A percentile compares a stretch with the other conserved stretches of the same genome.
phyloP scores from a whole-genome alignment of 2,329 filamentous ascomycete species.

The Aspergillus pseudoviridinutans region DNA sequence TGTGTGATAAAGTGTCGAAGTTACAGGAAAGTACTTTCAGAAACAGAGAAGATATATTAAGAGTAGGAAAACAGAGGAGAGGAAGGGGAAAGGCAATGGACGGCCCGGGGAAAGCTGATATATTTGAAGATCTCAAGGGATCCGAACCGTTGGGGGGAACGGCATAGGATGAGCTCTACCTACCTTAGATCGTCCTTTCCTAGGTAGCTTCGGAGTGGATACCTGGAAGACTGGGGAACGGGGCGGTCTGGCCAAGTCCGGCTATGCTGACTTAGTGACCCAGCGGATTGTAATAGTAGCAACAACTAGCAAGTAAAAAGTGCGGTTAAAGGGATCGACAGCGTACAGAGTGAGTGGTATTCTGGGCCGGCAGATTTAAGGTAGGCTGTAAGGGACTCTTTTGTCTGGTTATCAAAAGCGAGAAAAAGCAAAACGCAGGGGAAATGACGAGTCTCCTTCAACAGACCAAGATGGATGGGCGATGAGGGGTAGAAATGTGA shows the following conservation, averaged over 20 bases:
- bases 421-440: background rate
- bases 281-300: slow-evolving; percentile 12
- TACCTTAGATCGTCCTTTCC: slow-evolving; percentile 4
- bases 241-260: slow-evolving; percentile 17
- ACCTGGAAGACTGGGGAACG: background rate
- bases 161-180: slow-evolving; percentile 10
- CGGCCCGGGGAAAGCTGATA: slow-evolving; percentile 4
- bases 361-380: background rate
- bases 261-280: background rate
- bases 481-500: background rate
- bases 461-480: background rate
- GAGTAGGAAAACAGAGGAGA: background rate
- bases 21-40: background rate
- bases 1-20: background rate
- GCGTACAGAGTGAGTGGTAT: background rate
- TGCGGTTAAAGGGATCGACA: background rate
- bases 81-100: slow-evolving; percentile 7
- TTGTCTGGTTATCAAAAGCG: background rate
- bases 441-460: background rate
- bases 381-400: background rate
- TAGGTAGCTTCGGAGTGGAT: slow-evolving; percentile 3
- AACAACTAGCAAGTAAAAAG: background rate
- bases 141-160: slow-evolving; percentile 25
- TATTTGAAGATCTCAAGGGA: slow-evolving; percentile 11
- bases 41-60: background rate